phyloP scores from a whole-genome alignment of 2,329 filamentous ascomycete genomes.

The Rhynchosporium secalis region DNA sequence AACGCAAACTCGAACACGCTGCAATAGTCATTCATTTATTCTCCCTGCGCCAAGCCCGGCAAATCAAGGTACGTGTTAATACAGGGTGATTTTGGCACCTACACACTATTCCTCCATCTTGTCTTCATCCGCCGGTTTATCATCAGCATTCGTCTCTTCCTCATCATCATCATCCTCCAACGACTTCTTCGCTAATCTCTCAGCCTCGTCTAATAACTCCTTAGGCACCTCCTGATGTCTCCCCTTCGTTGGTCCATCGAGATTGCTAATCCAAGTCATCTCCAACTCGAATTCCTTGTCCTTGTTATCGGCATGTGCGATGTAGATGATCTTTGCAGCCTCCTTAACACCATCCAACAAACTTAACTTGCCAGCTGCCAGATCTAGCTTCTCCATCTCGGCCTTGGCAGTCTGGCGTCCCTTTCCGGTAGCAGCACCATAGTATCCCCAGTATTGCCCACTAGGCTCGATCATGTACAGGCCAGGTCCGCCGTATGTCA shows the following conservation, averaged over 20 bases:
- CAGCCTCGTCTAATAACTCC: conserved; percentile 86
- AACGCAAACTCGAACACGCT: not conserved
- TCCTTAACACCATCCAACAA: conserved; percentile 91
- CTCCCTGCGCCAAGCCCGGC: conserved; percentile 1
- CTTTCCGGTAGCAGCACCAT: conserved; percentile 95
- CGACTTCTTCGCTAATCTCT: conserved; percentile 87
- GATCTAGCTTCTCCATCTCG: conserved; percentile 95
- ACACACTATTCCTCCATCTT: conserved; percentile 83
- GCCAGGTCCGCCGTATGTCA: conserved; percentile 82
- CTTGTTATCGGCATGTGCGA: conserved; percentile 98
- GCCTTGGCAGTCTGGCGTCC: conserved; percentile 96
- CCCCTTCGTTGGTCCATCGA: conserved; percentile 86
- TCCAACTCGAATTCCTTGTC: conserved; percentile 99
- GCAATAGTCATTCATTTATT: conserved; percentile 12
- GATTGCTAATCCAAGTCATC: conserved; percentile 94
- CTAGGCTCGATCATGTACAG: conserved; percentile 99
- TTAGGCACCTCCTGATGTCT: conserved; percentile 91
- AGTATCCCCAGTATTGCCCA: conserved; percentile 98
- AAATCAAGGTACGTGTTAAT: conserved; percentile 34
- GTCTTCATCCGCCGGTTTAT: conserved; percentile 62
- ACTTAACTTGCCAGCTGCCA: conserved; percentile 73
- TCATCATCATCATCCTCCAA: conserved; percentile 83
- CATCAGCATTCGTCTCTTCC: conserved; percentile 66
- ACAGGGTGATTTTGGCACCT: conserved; percentile 35
- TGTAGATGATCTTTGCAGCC: conserved; percentile 94